Conservation (phyloP, 1,139 yeast species). For the Hansenula sp. region DNA sequence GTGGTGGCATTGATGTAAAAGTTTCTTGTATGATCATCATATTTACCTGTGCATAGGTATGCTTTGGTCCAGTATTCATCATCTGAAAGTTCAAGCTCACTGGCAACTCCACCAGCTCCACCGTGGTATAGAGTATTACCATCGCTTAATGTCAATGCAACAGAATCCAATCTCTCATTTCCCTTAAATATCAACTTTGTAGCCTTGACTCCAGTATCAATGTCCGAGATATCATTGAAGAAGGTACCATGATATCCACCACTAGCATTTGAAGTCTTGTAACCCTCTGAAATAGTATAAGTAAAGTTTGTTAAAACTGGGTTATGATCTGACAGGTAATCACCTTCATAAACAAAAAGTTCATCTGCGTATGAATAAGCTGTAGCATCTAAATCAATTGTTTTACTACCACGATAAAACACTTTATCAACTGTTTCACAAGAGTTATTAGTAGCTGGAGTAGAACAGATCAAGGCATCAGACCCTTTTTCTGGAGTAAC, state of each 20-base stretch:
- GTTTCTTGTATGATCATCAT: constrained; percentile 1
- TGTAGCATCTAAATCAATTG: constrained; percentile 1
- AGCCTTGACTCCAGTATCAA: constrained; percentile 3
- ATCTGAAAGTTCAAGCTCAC: neutral
- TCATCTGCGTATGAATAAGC: constrained; percentile 4
- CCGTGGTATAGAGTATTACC: constrained; percentile 6
- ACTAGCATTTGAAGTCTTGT: constrained; percentile 2
- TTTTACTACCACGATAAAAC: constrained; percentile 7
- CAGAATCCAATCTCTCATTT: constrained; percentile 4
- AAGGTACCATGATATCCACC: constrained; percentile 6
- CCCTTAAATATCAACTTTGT: constrained; percentile 4
- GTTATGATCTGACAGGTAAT: constrained; percentile 6
- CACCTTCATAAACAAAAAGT: constrained; percentile 3
- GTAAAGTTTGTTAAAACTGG: constrained; percentile 7
- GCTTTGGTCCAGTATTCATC: constrained; percentile 8
- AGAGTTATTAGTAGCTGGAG: constrained; percentile 3
- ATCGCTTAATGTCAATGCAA: constrained; percentile 6
- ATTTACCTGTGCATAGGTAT: constrained; percentile 4
- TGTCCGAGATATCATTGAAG: constrained; percentile 5
- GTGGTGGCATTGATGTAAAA: constrained; percentile 6
- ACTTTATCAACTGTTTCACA: constrained; percentile 9
- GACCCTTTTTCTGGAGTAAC: constrained; percentile 4
- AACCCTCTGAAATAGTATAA: constrained; percentile 2
- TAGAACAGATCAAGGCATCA: constrained; percentile 4
- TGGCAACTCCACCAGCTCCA: constrained; percentile 6